phyloP scores from a whole-genome alignment of 257 asterid species.

The Haberlea rhodopensis region DNA sequence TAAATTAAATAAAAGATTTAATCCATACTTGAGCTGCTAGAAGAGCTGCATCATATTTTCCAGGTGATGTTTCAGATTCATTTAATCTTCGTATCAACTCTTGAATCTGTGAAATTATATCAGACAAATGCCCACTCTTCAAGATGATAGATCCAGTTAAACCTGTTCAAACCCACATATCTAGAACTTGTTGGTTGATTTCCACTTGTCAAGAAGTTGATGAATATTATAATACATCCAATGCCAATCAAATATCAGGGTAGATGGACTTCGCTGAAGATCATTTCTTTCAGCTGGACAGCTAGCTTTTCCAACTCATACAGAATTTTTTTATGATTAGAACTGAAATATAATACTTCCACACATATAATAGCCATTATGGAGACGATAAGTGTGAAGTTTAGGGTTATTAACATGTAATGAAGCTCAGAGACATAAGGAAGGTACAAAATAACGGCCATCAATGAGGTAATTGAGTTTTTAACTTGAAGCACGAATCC shows the following conservation, averaged over 20 bases:
- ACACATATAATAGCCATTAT: constrained; percentile 1
- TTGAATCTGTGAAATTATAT: constrained; percentile 68
- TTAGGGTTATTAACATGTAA: constrained; percentile 3
- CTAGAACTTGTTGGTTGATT: background rate
- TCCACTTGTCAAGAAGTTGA: background rate
- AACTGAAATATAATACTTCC: background rate
- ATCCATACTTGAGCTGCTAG: constrained; percentile 68
- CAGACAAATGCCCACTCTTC: constrained; percentile 72
- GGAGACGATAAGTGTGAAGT: constrained; percentile 6
- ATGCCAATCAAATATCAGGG: background rate
- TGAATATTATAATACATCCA: background rate
- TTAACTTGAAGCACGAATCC: constrained; percentile 7
- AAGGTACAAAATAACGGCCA: background rate
- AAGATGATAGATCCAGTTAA: constrained; percentile 71
- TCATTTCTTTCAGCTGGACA: background rate
- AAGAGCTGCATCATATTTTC: constrained; percentile 69
- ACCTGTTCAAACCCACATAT: constrained; percentile 53
- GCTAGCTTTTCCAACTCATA: background rate
- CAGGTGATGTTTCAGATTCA: constrained; percentile 77
- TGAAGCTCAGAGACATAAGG: background rate
- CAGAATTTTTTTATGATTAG: background rate
- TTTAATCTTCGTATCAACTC: constrained; percentile 59
- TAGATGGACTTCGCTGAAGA: background rate
- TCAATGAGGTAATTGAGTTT: background rate
- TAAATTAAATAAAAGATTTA: constrained; percentile 9